Base-by-base conservation (phyloP, 768 basidiomycete species). In the Terana coerulea region DNA sequence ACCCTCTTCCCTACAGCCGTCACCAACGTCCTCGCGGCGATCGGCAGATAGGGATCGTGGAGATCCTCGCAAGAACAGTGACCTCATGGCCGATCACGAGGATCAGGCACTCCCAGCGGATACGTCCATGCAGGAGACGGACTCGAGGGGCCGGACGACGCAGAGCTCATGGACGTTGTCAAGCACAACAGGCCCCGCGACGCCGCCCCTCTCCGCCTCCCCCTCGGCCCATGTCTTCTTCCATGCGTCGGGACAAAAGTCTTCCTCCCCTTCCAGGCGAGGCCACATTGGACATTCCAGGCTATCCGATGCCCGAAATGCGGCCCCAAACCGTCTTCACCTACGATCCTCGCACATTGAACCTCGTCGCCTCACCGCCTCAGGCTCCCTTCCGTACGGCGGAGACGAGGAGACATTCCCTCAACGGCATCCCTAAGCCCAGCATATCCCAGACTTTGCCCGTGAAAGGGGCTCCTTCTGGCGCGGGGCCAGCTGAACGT, bases 261-360 rank as follows among this genome's bases (percentile, higher is more conserved):
- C 68, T 92, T 3, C 90, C 90, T 4, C 89, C 90, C 9, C 75
- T 92, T 35, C 90, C 86, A 2, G 77, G 73, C 14, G 78, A 79
- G 21, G 40, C 50, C 10, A 57, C 58, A 8, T 54, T 60, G n/a
- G 64, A 65, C 36, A 59, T 65, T 50, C 59, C 66, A 17, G 61
- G 59, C 1, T 55, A 59, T 28, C 44, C 54, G 9, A 47, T 58
- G 49, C 49, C 61, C 4, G 83, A 84, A 35, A 55, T 61, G 5
- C 77, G 85, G 29, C 84, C 87, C 6, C 81, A 78, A 49, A 89
- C 87, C 2, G 70, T 87, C 49, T 85, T 81, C 54, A 74, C 79
- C 0, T 79, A 78, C 55, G 82, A 85, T 61, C 72, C 79, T 53
- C 78, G 75, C n/a, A 73, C 74, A 8, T 64, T 71, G n/a, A 63